These are phyloP conservation scores for Rhododendron kiyosumense DNA, from an alignment of 148 eudicot species.

Conservation along the genomic window DNA sequence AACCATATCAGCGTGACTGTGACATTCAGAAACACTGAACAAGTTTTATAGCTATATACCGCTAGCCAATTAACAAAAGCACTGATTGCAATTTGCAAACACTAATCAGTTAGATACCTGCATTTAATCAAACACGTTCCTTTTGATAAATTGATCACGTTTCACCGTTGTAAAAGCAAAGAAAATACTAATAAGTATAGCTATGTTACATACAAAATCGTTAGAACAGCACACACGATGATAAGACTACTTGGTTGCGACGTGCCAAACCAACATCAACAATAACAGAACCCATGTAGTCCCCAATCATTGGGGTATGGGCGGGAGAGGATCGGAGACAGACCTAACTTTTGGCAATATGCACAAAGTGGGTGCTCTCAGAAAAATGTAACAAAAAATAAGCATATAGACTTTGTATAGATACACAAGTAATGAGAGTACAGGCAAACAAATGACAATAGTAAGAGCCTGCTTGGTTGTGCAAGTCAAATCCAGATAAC, in stretches of 20 bases:
- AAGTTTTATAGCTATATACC: neutral
- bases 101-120: neutral
- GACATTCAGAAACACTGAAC: neutral
- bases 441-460: neutral
- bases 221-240: neutral
- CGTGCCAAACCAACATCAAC: neutral
- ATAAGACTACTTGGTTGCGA: neutral
- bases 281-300: too few relatives aligned
- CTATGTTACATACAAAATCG: neutral
- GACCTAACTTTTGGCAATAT: too few relatives aligned
- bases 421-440: neutral
- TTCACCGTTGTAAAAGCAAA: neutral
- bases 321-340: too few relatives aligned
- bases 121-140: neutral
- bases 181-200: neutral
- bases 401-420: neutral
- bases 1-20: conserved; percentile 1
- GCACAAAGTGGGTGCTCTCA: too few relatives aligned
- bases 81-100: neutral
- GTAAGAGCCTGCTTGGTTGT: neutral
- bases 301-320: too few relatives aligned
- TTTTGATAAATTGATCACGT: neutral
- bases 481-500: neutral
- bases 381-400: neutral
- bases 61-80: neutral